These are phyloP conservation scores for Lentinula detonsa DNA, from an alignment of 768 basidiomycete genomes.

Conservation along the genomic window DNA sequence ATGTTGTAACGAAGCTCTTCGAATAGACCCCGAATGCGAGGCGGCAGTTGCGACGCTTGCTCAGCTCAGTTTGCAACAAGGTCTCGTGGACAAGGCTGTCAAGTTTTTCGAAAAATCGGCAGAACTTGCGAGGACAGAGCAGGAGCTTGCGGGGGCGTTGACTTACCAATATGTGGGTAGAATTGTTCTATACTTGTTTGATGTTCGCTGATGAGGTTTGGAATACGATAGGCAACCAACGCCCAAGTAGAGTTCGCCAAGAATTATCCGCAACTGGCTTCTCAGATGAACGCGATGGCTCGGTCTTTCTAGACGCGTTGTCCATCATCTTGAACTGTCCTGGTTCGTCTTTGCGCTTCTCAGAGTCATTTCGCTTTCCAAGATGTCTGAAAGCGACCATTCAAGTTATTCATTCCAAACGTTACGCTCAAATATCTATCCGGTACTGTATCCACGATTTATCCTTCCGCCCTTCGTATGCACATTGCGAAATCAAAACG, in stretches of 20 bases:
- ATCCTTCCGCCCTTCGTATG: too few relatives aligned
- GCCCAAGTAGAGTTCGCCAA: constrained; percentile 80
- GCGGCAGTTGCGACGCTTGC: constrained; percentile 95
- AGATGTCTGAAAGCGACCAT: not conserved
- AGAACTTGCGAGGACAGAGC: constrained; percentile 84
- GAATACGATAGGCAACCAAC: constrained; percentile 54
- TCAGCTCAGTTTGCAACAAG: constrained; percentile 87
- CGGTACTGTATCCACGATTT: not conserved
- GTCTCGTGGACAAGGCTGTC: constrained; percentile 80
- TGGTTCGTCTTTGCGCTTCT: too few relatives aligned
- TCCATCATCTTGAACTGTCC: not conserved
- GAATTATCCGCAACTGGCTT: constrained; percentile 81
- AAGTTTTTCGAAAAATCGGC: constrained; percentile 82
- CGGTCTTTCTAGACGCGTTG: constrained; percentile 5
- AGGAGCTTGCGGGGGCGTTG: constrained; percentile 73
- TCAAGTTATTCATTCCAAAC: not conserved
- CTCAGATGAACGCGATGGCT: constrained; percentile 50
- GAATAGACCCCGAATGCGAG: constrained; percentile 90
- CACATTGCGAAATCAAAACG: not conserved
- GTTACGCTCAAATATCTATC: not conserved
- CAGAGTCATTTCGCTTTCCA: too few relatives aligned
- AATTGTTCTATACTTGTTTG: not conserved
- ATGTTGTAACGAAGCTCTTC: constrained; percentile 84
- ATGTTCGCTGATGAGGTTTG: constrained; percentile 1
- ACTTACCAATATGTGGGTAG: constrained; percentile 73